Base-by-base conservation (phyloP, 2,329 filamentous ascomycete genomes). In the Fusarium setosum region DNA sequence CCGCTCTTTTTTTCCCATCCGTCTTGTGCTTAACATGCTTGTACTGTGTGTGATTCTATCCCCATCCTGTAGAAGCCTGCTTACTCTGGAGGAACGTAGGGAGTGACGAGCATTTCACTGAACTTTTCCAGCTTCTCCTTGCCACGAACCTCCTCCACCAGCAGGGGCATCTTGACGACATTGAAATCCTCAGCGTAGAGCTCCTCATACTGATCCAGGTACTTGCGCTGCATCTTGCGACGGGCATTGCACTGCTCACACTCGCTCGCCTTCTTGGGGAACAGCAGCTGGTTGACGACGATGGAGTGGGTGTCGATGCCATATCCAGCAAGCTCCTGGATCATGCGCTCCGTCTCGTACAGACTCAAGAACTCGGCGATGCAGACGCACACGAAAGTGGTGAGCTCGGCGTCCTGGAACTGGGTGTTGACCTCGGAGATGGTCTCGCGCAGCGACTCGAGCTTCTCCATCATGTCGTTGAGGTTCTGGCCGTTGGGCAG, bases 261-360 rank as follows among this genome's bases (percentile, higher is more conserved):
- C 32, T 88, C 86, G 75, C 91, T 96, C 52, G 90, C 90, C 68
- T 90, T 86, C 79, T 92, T 92, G 17, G 96, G 96, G 82, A 97
- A 99, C 56, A 99, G 84, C 69, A 99, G 86, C 84, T 99, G 96
- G 80, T 99, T 99, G 74, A 99, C 96, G 42, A 99, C 96, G 77
- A 99, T 98, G 75, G 91, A 90, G 82, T 98, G 96, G 7, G 95
- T 97, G 79, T 99, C 96, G 77, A 99, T 99, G 74, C 91, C 85
- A 82, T 97, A 99, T 77, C 88, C 92, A 45, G 93, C 90, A 63
- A 99, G 85, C 83, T 99, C 96, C 84, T 99, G 96, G 73, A 99
- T 98, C 96, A 99, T 98, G 73, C 96, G 92, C 84, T 99, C 96
- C 63, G 96, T 99, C 86, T 99, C 96, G 83, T 99, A 99, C 51